Percentiles rank a stretch among this genome's conserved stretches.
Evolutionary conservation across 352 stramenopile genomes (phyloP).

Genomic region (Thalassiosira sp.): DNA sequence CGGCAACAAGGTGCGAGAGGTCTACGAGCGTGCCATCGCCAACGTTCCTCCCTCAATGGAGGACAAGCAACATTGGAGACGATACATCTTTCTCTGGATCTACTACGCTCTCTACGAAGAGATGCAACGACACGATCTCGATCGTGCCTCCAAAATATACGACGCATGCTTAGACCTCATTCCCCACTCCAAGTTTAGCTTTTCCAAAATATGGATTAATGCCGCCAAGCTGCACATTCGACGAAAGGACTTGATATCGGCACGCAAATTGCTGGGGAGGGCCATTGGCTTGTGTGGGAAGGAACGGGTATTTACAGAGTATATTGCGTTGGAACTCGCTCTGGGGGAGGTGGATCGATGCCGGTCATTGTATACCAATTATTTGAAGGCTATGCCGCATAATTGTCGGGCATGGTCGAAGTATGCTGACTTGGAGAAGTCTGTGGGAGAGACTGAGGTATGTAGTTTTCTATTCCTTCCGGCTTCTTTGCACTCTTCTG

Average conservation of each 20-base stretch:
- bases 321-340: slow-evolving; percentile 89
- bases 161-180: slow-evolving; percentile 91
- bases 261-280: slow-evolving; percentile 91
- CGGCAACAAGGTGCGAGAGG: slow-evolving; percentile 85
- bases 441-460: slow-evolving; percentile 93
- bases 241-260: slow-evolving; percentile 89
- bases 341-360: slow-evolving; percentile 98
- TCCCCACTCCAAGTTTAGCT: slow-evolving; percentile 95
- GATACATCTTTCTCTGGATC: slow-evolving; percentile 99
- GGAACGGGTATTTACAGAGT: slow-evolving; percentile 79
- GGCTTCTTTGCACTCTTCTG: background rate
- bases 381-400: slow-evolving; percentile 85
- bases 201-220: slow-evolving; percentile 98
- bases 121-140: slow-evolving; percentile 86
- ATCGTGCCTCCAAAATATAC: slow-evolving; percentile 92
- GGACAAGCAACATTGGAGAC: slow-evolving; percentile 96
- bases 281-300: slow-evolving; percentile 91
- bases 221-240: slow-evolving; percentile 96
- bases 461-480: slow-evolving; percentile 33
- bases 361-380: slow-evolving; percentile 85
- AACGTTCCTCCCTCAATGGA: slow-evolving; percentile 90
- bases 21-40: slow-evolving; percentile 94
- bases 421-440: slow-evolving; percentile 94
- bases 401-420: slow-evolving; percentile 94
- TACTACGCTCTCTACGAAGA: slow-evolving; percentile 99